Evolutionary conservation across 2,329 filamentous ascomycete genomes (phyloP).

Genomic region (Sphaerulina vaccinii): DNA sequence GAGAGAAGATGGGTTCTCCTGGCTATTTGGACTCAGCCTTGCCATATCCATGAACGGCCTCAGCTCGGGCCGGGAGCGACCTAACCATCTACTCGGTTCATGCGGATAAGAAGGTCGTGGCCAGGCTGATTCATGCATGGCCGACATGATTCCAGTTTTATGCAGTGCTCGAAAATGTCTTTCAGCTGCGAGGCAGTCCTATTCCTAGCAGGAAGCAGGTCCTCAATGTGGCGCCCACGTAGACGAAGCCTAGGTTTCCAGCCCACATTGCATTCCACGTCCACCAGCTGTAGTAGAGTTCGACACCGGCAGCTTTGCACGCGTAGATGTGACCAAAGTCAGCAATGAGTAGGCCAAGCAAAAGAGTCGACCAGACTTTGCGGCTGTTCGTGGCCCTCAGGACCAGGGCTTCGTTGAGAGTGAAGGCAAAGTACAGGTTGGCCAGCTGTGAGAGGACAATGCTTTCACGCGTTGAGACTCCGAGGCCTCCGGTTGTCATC

Average conservation of each 20-base stretch:
- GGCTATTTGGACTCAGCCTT: conserved; percentile 1
- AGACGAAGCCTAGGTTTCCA: conserved; percentile 40
- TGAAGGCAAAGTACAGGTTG: conserved; percentile 75
- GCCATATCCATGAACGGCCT: not conserved
- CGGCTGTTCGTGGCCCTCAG: conserved; percentile 67
- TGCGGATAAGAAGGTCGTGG: not conserved
- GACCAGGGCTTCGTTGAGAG: conserved; percentile 73
- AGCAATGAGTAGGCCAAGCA: conserved; percentile 68
- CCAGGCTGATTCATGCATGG: not conserved
- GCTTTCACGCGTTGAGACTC: conserved; percentile 56
- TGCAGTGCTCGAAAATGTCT: not conserved
- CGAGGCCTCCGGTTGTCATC: conserved; percentile 40
- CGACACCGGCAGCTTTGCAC: conserved; percentile 57
- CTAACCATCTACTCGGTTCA: not conserved
- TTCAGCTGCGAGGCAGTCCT: conserved; percentile 23
- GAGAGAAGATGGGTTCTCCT: not conserved
- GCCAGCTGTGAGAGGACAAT: conserved; percentile 72
- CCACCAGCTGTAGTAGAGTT: conserved; percentile 45
- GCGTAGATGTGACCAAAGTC: conserved; percentile 74
- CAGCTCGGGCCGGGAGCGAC: conserved; percentile 10
- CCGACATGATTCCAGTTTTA: not conserved
- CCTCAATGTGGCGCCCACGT: conserved; percentile 37
- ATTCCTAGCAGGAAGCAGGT: conserved; percentile 37
- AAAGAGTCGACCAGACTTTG: conserved; percentile 66
- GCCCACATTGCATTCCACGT: conserved; percentile 39